Base-by-base conservation (phyloP, 2,329 filamentous ascomycete species). In the Berkeleyomyces basicola region DNA sequence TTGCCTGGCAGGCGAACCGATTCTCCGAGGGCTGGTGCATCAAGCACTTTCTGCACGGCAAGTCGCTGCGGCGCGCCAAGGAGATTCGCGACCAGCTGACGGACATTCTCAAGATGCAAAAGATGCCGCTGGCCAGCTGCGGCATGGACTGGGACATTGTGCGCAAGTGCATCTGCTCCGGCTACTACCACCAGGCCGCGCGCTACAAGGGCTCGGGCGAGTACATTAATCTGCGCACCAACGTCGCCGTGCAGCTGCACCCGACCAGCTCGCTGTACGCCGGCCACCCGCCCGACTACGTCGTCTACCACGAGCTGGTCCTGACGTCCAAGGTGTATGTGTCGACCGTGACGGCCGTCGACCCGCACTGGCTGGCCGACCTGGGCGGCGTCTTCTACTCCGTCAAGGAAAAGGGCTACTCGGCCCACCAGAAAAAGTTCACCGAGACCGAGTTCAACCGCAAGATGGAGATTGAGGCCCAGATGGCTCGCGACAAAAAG, bases 271-370 rank as follows among this genome's bases (percentile, higher is more conserved):
- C 93, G 1, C 80, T 99, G 0, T 97, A 96, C 71, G 93, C 93
- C 1, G 93, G 93, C 3, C 95, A 96, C 73, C 82, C 96, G 33
- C 93, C 95, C 1, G 93, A 99, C 71, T 97, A 97, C 70, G 90
- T 99, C 61, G 85, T 99, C 49, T 99, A 99, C 74, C 93, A 99
- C 77, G 93, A 99, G 74, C 82, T 99, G 64, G 96, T 99, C 68
- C 82, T 99, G 65, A 99, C 93, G 0, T 89, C 86, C 63, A 96
- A 96, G 71, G 93, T 97, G 72, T 99, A 97, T 76, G 96, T 99
- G 84, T 95, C 89, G 2, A 96, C 90, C 3, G 93, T 99, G 7
- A 99, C 93, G 3, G 84, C 90, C 0, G 93, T 99, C 1, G 93
- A 99, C 72, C 92, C 93, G 61, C 90, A 95, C 71, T 99, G 93